phyloP scores from a whole-genome alignment of 176 grass and related monocot genomes.

The Saccharum spontaneum region DNA sequence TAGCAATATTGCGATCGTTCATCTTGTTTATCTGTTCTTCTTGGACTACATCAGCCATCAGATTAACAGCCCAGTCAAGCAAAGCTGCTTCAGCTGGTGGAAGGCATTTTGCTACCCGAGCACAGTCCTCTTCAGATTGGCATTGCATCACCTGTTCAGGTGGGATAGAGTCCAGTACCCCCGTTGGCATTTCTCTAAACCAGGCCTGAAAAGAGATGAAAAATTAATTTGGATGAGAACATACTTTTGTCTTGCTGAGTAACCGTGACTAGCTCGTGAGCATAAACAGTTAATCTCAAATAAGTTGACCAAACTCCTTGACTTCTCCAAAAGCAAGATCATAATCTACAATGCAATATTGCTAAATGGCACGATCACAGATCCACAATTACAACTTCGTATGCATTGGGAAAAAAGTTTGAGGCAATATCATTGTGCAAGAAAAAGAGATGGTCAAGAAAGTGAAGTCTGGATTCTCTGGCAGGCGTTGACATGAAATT shows the following conservation, averaged over 20 bases:
- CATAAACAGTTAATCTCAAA: conserved; percentile 4
- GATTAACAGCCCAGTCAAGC: conserved; percentile 80
- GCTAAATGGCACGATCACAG: background rate
- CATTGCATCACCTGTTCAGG: conserved; percentile 82
- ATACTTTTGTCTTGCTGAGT: background rate
- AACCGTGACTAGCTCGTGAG: background rate
- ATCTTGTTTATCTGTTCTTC: conserved; percentile 80
- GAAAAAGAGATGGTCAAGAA: conserved; percentile 22
- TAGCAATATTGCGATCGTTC: conserved; percentile 80
- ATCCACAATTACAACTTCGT: conserved; percentile 9
- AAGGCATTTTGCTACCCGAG: conserved; percentile 46
- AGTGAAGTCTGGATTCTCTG: background rate
- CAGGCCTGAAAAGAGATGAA: conserved; percentile 60
- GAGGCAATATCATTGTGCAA: conserved; percentile 5
- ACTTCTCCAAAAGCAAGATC: conserved; percentile 26
- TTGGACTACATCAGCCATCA: conserved; percentile 88
- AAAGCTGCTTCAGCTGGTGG: conserved; percentile 61
- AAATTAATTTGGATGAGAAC: conserved; percentile 3
- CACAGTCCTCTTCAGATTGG: conserved; percentile 74
- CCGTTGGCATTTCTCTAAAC: conserved; percentile 74
- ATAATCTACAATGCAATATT: background rate
- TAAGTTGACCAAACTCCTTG: background rate
- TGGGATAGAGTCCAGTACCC: conserved; percentile 67
- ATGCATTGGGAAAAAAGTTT: background rate
- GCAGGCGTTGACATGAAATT: background rate